Conservation (phyloP, 495 filamentous ascomycete species). For the Penicillium angulare region DNA sequence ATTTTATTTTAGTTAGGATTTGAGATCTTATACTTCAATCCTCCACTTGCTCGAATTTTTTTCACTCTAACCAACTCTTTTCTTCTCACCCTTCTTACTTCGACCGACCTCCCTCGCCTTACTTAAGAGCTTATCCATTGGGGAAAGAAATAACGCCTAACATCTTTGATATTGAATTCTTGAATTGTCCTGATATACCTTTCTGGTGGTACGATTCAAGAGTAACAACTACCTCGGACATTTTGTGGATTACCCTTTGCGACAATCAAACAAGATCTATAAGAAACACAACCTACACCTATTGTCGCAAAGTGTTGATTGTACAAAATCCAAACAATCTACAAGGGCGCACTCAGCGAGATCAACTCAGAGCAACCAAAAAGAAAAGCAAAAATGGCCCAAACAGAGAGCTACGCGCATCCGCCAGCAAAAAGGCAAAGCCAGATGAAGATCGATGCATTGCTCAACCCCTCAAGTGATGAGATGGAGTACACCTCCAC, state of each 20-base stretch:
- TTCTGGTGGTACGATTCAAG: background rate
- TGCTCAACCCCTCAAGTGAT: constrained; percentile 34
- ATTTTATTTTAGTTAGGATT: background rate
- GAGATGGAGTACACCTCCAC: constrained; percentile 12
- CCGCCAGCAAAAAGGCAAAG: constrained; percentile 23
- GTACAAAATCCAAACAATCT: no score
- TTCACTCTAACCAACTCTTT: no score
- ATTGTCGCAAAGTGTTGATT: background rate
- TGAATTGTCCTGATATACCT: background rate
- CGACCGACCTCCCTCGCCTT: background rate
- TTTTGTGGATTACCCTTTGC: background rate
- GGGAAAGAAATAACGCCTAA: background rate
- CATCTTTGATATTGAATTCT: background rate
- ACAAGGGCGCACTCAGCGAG: background rate
- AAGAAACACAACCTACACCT: background rate
- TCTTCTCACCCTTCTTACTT: background rate
- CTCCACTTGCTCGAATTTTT: constrained; percentile 3
- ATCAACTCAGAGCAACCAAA: background rate
- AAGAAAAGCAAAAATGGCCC: constrained; percentile 14
- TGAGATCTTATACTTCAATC: constrained; percentile 14
- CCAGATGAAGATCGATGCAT: constrained; percentile 41
- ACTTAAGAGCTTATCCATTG: background rate
- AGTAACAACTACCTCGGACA: background rate
- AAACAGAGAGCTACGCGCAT: constrained; percentile 18
- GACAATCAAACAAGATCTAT: background rate